Conservation (phyloP, 768 basidiomycete species). For the Calocera viscosa region DNA sequence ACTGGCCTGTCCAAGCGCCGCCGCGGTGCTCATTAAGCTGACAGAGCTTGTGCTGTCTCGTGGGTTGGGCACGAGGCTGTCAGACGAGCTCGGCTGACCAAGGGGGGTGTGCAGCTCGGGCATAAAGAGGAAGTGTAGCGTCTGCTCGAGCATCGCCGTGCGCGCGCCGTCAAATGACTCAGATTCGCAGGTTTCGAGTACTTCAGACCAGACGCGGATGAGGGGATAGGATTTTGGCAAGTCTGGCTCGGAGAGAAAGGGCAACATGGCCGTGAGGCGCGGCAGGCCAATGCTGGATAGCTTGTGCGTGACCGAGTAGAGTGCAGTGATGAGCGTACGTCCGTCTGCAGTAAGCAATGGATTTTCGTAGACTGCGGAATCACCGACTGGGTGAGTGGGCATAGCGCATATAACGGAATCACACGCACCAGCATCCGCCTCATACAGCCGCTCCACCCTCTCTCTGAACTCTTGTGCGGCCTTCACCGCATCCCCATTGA, state of each 20-base stretch:
- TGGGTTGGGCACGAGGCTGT: conserved; percentile 20
- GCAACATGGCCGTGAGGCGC: conserved; percentile 47
- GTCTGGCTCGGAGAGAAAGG: conserved; percentile 21
- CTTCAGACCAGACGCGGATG: conserved; percentile 58
- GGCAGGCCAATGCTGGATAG: conserved; percentile 54
- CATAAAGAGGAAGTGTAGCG: conserved; percentile 60
- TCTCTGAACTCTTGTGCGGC: background rate
- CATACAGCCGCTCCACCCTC: background rate
- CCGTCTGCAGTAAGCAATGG: conserved; percentile 65
- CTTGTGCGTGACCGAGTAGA: conserved; percentile 48
- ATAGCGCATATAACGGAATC: background rate
- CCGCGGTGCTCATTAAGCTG: conserved; percentile 21
- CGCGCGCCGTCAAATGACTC: conserved; percentile 71
- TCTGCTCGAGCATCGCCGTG: conserved; percentile 66
- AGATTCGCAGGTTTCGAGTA: conserved; percentile 61
- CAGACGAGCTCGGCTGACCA: conserved; percentile 18
- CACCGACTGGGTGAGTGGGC: background rate
- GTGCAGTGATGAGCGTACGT: conserved; percentile 56
- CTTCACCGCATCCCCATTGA: conserved; percentile 1
- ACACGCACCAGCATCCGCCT: background rate
- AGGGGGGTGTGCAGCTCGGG: conserved; percentile 49
- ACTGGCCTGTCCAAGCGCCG: conserved; percentile 11
- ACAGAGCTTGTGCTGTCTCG: conserved; percentile 16
- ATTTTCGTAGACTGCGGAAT: conserved; percentile 45
- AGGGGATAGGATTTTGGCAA: conserved; percentile 33